Evolutionary conservation across 139 green algal species (phyloP), one percentile per base, ranked within the genome.

Genomic region (Chlorella sp.): DNA sequence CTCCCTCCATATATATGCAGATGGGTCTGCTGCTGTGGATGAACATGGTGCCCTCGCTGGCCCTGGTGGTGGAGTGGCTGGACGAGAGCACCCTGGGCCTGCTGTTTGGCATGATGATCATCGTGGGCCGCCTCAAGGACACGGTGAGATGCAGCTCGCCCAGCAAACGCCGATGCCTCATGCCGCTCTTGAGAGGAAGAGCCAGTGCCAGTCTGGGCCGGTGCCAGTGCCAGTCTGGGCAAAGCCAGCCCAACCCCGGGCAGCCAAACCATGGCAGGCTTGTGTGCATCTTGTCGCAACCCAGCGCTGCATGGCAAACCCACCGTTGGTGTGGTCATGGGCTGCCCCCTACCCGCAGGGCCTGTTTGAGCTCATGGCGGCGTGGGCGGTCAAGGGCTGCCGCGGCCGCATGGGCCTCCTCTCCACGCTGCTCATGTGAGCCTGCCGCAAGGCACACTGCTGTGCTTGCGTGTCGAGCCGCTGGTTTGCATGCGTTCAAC

Each of bases 81-180:
- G 87, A 94, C 51, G 85, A 90, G 72, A 81, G 76, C 40, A 90
- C 91, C 16, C 85, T 94, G 34, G 87, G 85, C 34, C 87, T 94
- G 64, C 86, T 94, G 44, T 94, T 90, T 76, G 90, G 90, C 34
- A 93, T 93, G 90, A 94, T 94, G 91, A 86, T 94, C 38, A 90
- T 94, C 1, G 89, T 94, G n/a, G 89, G 88, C 41, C 72, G 87
- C 76, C 88, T 93, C 30, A 83, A 87, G 41, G 67, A 86, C 28
- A 90, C 88, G 3, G 72, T 73, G 67, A 73, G 67, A 54, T 8
- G 46, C 46, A 19, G 8, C 46, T 11, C 8, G 46, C n/a, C n/a
- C n/a, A n/a, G n/a, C n/a, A n/a, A n/a, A n/a, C n/a, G n/a, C n/a
- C n/a, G n/a, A n/a, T n/a, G n/a, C n/a, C n/a, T n/a, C n/a, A n/a